These are phyloP conservation scores for Neofusicoccum cordaticola DNA, from an alignment of 2,329 filamentous ascomycete genomes.

Conservation along the genomic window DNA sequence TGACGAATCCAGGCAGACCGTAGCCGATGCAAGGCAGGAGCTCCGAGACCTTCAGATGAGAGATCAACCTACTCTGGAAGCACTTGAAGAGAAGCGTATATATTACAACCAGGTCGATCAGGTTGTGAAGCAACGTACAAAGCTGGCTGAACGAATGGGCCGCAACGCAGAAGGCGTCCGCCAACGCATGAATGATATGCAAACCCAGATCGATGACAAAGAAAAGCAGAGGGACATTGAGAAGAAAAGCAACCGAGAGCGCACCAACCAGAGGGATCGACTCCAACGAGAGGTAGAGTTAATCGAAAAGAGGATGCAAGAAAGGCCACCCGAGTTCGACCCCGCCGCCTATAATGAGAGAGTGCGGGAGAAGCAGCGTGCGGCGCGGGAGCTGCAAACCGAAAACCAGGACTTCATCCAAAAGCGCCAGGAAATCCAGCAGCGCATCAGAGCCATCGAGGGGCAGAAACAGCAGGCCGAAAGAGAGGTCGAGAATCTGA, in stretches of 20 bases:
- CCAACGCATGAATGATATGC: conserved; percentile 41
- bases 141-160: conserved; percentile 37
- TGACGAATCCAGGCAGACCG: conserved; percentile 52
- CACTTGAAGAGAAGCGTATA: conserved; percentile 65
- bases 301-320: conserved; percentile 60
- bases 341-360: conserved; percentile 67
- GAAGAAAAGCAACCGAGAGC: conserved; percentile 32
- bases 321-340: conserved; percentile 66
- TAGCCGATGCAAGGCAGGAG: conserved; percentile 48
- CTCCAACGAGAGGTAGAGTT: conserved; percentile 37
- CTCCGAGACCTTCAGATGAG: conserved; percentile 59
- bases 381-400: conserved; percentile 51
- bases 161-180: conserved; percentile 27
- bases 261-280: neutral
- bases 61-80: conserved; percentile 65
- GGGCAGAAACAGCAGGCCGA: conserved; percentile 18
- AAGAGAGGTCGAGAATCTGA: conserved; percentile 53
- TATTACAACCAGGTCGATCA: conserved; percentile 61
- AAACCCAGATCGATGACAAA: conserved; percentile 39
- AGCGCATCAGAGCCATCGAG: conserved; percentile 29
- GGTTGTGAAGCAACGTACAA: conserved; percentile 55
- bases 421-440: conserved; percentile 16
- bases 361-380: conserved; percentile 58
- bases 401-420: conserved; percentile 21
- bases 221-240: conserved; percentile 42